A percentile compares a stretch with the other conserved stretches of the same genome.
phyloP scores from a whole-genome alignment of 768 basidiomycete genomes.

The Lactifluus hygrophoroides region DNA sequence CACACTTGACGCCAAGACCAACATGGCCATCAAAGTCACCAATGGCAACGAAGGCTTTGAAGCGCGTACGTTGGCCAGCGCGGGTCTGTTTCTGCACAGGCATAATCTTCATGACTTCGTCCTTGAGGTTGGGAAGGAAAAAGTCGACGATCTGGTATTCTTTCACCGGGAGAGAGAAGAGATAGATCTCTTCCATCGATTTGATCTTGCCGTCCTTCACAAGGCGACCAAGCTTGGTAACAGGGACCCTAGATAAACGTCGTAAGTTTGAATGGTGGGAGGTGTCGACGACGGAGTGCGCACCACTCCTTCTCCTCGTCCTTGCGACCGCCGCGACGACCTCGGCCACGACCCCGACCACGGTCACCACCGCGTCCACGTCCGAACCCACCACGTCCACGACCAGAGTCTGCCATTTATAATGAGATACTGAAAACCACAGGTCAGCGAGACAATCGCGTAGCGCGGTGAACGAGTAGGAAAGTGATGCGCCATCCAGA shows the following conservation, averaged over 20 bases:
- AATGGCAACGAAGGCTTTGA: slow-evolving; percentile 99
- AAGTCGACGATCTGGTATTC: slow-evolving; percentile 99
- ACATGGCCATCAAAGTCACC: slow-evolving; percentile 99
- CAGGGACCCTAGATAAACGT: slow-evolving; percentile 63
- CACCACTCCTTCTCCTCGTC: slow-evolving; percentile 99
- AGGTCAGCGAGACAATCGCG: slow-evolving; percentile 13
- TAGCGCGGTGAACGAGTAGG: neutral
- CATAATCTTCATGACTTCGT: slow-evolving; percentile 99
- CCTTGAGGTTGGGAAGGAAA: slow-evolving; percentile 99
- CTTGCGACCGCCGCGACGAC: slow-evolving; percentile 94
- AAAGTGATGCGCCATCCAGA: slow-evolving; percentile 9
- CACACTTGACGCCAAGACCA: slow-evolving; percentile 98
- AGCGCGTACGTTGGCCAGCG: slow-evolving; percentile 98
- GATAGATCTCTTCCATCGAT: slow-evolving; percentile 99
- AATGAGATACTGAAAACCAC: slow-evolving; percentile 22
- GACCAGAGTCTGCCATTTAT: slow-evolving; percentile 79
- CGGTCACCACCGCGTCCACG: slow-evolving; percentile 67
- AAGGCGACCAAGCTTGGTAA: slow-evolving; percentile 98
- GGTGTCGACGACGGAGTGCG: slow-evolving; percentile 23
- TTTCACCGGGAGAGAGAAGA: slow-evolving; percentile 99
- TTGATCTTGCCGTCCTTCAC: slow-evolving; percentile 99
- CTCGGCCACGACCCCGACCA: slow-evolving; percentile 60
- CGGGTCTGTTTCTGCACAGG: slow-evolving; percentile 99
- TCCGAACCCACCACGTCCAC: slow-evolving; percentile 88
- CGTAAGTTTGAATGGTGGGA: slow-evolving; percentile 6